Base-by-base conservation (phyloP, 106 monocot species). In the Acanthochlamys bracteata region DNA sequence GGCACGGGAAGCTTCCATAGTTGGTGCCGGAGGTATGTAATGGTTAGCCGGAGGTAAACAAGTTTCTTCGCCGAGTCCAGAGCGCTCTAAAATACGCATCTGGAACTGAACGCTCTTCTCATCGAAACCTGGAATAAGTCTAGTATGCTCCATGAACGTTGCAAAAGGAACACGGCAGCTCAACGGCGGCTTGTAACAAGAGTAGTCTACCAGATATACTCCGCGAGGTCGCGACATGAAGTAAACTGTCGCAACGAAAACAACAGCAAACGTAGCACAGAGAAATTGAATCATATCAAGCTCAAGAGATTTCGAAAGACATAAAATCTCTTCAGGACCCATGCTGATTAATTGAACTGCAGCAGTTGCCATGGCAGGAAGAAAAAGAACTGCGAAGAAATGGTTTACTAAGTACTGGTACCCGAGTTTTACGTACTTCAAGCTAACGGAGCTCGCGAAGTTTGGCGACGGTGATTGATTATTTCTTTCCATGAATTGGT, bases 341-440 rank as follows among this genome's bases (percentile, higher is more conserved):
- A 55, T 63, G 10, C 24, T 20, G n/a, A 52, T 1, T 7, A 55
- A 0, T 15, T 71, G 41, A 11, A 63, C 3, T 4, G 39, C 6
- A 21, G 55, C 41, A 10, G 41, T 14, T 7, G n/a, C 63, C 53
- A 63, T 41, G 15, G 67, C 10, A 0, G 74, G 74, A 42, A 74
- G 43, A 7, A 74, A 53, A 9, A 74, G 4, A n/a, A 74, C 52
- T 24, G 66, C 60, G 53, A 74, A 52, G 51, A 67, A 47, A 60
- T 66, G 59, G 47, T 67, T 74, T 19, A 67, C 60, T 7, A 74
- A 24, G n/a, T 67, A 74, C 17, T 74, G 74, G 74, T 74, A 74
- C n/a, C 74, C 74, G 2, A 66, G 60, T 16, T 74, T 74, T 41
- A 74, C 60, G 26, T 74, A 74, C 67, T 74, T 67, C 41, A 74